Evolutionary conservation across 805 yeast genomes (phyloP), one percentile per base, ranked within the genome.

Genomic region (Ogataea angusta): DNA sequence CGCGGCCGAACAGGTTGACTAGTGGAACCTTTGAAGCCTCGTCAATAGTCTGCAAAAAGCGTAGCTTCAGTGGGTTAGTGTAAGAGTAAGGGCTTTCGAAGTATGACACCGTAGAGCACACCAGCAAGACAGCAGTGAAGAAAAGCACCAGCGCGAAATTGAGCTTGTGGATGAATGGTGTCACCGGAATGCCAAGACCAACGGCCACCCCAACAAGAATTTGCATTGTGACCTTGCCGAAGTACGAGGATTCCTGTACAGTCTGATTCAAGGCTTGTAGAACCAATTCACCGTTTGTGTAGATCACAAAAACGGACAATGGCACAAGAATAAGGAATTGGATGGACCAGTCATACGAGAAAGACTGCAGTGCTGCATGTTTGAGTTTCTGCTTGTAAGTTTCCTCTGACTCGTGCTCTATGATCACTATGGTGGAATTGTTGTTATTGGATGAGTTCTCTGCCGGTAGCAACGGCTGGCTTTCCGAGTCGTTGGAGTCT

Each of bases 331-430:
- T 46, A 23, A 85, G 49, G 53, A 76, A 87, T 59, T 89, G 95
- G 13, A 86, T 48, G 12, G 82, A 70, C 96, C 96, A 89, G 53
- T 84, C 95, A 55, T 83, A 86, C 29, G 81, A 74, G 34, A 75
- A 72, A 4, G 78, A 74, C 36, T 66, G 68, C 27, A 62, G 40
- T 7, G 68, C 68, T 4, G 62, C 53, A 1, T 45, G 41, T 34
- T 59, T 59, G 33, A 62, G 42, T 10, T 53, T 53, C 12, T 53
- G 56, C 21, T 53, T 37, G 36, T 50, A 56, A 2, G 59, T 50
- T 0, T 47, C 57, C 29, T 51, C 57, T 2, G 57, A 40, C 35
- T 52, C 62, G 34, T 59, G 61, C 12, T 56, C 57, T 28, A 57
- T 46, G n/a, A 54, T 49, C 15, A 53, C 42, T 6, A 46, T 29